Base-by-base conservation (phyloP, 257 asterid species). In the Asclepias syriaca region DNA sequence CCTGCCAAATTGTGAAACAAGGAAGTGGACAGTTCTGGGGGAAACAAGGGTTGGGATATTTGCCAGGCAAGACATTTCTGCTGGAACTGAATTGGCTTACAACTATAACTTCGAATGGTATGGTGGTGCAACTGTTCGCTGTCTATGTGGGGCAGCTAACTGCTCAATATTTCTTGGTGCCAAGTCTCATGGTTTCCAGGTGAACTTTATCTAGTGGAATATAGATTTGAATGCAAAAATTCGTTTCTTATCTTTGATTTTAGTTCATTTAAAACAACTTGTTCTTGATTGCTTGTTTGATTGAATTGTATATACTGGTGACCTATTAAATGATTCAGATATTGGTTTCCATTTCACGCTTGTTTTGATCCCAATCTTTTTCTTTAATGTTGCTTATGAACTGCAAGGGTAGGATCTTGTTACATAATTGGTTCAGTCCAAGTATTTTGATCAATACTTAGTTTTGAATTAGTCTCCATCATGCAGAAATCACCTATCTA, bases 181-280 rank as follows among this genome's bases (percentile, higher is more conserved):
- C 78, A 91, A 88, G 81, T 94, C 99, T 81, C 96, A 89, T 65
- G 97, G 97, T 77, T 94, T 94, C 84, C 96, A 87, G 97, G 99
- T 94, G 72, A 72, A 72, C 16, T 5, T 50, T 19, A 1, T 22
- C 32, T 0, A 11, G 29, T 53, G 34, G 55, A 65, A 16, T 45
- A 48, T 51, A 48, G 1, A 60, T 48, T 7, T 61, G 51, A 27
- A 48, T 50, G 55, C 24, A 22, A 22, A 43, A 66, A 66, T 14
- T 22, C 14, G 39, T 10, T 24, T 45, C 29, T 16, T 11, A 24
- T 32, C 15, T 65, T n/a, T n/a, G 66, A 18, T 54, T 21, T 34
- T 29, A 1, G 8, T 19, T 74, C 9, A 22, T 19, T 19, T 22
- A 1, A n/a, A 57, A 29, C 50, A 57, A 48, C 40, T 48, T 5